These are phyloP conservation scores for Poa pratensis DNA, from an alignment of 176 grass and related monocot species.

Conservation along the genomic window DNA sequence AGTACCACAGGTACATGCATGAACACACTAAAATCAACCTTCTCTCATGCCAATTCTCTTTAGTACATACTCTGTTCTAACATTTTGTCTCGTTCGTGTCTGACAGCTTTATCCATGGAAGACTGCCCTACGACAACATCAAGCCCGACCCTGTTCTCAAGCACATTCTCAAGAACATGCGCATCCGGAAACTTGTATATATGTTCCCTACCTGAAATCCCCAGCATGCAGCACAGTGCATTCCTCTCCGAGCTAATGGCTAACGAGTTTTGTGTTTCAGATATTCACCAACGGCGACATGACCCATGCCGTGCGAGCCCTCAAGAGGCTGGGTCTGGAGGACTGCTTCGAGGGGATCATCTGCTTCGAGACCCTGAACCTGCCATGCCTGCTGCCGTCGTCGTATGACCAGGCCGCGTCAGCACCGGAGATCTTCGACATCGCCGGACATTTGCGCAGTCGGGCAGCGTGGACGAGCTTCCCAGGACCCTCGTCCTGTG, in stretches of 20 bases:
- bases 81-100: neutral
- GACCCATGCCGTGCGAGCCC: conserved; percentile 65
- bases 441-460: conserved; percentile 64
- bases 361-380: conserved; percentile 99
- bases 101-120: conserved; percentile 87
- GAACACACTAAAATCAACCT: neutral
- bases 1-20: conserved; percentile 61
- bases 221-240: neutral
- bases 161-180: conserved; percentile 85
- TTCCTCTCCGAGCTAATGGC: neutral
- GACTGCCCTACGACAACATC: conserved; percentile 87
- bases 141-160: conserved; percentile 84
- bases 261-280: conserved; percentile 42
- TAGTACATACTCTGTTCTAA: neutral
- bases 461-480: conserved; percentile 46
- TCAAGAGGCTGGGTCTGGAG: conserved; percentile 86
- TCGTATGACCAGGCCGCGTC: neutral
- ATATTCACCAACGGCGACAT: conserved; percentile 94
- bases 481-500: conserved; percentile 84
- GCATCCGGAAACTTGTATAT: conserved; percentile 84
- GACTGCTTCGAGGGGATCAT: conserved; percentile 96
- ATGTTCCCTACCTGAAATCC: conserved; percentile 27
- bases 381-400: conserved; percentile 49
- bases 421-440: conserved; percentile 64
- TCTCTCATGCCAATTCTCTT: neutral